These are phyloP conservation scores for Passalora sequoiae DNA, from an alignment of 2,329 filamentous ascomycete species.

Conservation along the genomic window DNA sequence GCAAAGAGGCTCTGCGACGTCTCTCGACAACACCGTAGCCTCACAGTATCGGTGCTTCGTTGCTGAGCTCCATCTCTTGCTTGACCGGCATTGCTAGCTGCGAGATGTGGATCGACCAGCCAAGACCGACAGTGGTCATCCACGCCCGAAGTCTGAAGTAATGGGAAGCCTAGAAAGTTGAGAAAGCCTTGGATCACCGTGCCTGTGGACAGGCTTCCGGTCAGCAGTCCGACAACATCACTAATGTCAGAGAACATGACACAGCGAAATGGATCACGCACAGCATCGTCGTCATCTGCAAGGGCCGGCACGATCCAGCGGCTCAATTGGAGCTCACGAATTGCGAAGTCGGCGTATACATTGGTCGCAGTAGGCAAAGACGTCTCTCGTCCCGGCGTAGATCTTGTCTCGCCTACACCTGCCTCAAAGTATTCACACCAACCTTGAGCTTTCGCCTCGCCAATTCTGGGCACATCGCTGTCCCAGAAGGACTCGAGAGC, in stretches of 20 bases:
- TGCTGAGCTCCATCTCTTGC: background rate
- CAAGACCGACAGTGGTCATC: background rate
- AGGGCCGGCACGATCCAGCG: conserved; percentile 47
- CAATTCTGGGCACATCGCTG: conserved; percentile 70
- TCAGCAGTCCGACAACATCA: conserved; percentile 51
- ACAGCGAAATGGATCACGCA: conserved; percentile 68
- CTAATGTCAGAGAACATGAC: conserved; percentile 74
- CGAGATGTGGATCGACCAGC: conserved; percentile 12
- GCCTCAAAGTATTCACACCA: conserved; percentile 55
- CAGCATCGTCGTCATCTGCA: conserved; percentile 65
- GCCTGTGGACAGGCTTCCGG: conserved; percentile 35
- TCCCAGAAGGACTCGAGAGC: conserved; percentile 78
- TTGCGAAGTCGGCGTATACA: conserved; percentile 37
- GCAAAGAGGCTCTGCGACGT: conserved; percentile 16
- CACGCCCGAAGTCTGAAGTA: conserved; percentile 45
- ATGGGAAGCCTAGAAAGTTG: conserved; percentile 46
- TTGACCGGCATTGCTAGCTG: background rate
- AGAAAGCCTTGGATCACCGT: conserved; percentile 63
- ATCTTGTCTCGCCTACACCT: conserved; percentile 15
- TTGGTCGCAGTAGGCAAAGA: background rate
- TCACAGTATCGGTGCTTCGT: background rate
- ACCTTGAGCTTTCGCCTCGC: conserved; percentile 65
- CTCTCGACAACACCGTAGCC: conserved; percentile 7
- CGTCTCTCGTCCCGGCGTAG: background rate
- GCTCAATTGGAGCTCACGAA: conserved; percentile 49